These are phyloP conservation scores for Dillenia suffruticosa DNA, from an alignment of 164 flowering plant genomes.

Conservation along the genomic window DNA sequence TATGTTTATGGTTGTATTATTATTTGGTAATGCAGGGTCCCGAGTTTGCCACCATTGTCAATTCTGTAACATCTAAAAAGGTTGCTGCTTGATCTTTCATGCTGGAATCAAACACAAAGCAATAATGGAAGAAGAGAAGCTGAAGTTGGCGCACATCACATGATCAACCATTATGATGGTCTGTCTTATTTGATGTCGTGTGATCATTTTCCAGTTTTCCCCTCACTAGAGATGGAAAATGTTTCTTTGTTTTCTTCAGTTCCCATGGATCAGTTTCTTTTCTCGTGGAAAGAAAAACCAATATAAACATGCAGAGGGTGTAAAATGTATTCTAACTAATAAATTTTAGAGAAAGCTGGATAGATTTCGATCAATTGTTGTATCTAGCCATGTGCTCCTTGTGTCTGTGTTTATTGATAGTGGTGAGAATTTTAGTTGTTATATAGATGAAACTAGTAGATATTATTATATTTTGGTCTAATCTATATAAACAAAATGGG, in stretches of 20 bases:
- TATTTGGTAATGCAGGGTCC: slow-evolving; percentile 58
- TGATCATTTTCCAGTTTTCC: slow-evolving; percentile 13
- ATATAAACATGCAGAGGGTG: background rate
- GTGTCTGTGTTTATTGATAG: no score
- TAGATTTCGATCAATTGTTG: no score
- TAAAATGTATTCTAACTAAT: no score
- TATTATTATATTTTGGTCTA: no score
- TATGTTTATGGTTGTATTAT: background rate
- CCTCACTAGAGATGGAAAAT: background rate
- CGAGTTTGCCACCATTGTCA: slow-evolving; percentile 83
- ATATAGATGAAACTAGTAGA: no score
- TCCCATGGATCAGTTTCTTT: background rate
- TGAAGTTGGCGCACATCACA: background rate
- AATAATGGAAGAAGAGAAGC: slow-evolving; percentile 15
- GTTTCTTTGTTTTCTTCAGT: background rate
- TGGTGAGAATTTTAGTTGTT: no score
- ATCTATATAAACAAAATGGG: no score
- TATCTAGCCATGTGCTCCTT: no score
- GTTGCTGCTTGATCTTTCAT: slow-evolving; percentile 58
- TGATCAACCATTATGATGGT: slow-evolving; percentile 4
- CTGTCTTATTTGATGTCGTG: slow-evolving; percentile 13
- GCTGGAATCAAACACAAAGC: background rate
- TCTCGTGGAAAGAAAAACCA: background rate
- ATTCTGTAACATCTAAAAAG: slow-evolving; percentile 91
- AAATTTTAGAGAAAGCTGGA: no score